Evolutionary conservation across 345 rosid species (phyloP), one percentile per base, ranked within the genome.

Genomic region (Lumnitzera littorea): DNA sequence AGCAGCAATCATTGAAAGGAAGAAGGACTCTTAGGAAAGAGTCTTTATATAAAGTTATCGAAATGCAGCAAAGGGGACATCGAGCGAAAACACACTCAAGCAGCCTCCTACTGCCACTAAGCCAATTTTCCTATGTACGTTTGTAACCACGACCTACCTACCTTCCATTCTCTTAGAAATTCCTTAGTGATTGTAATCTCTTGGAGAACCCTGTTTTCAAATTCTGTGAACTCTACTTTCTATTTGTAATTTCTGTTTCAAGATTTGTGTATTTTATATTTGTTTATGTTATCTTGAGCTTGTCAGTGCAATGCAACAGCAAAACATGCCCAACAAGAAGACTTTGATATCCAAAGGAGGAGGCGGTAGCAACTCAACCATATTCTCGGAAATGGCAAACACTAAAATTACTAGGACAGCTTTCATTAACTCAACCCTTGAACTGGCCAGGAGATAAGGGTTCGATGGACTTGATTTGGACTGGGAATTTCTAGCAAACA

Each of bases 391-490:
- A 16, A 80, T 77, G 69, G 71, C 46, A 0, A 49, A 64, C 7
- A 27, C 49, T 24, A 13, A 25, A 8, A 41, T 55, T 17, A 58
- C 67, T 11, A 76, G 84, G 11, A 63, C 57, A 12, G 23, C 49
- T 4, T 78, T 83, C 62, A 76, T 77, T 47, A 46, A 57, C 4
- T 77, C 86, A 2, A 67, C 70, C 5, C 75, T 81, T 13, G 68
- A 73, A 60, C 55, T 74, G 2, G 83, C 82, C 4, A 58, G 82
- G 23, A 46, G 3, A 0, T 76, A 74, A 25, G 69, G 70, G 1
- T 82, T 74, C 16, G 76, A 82, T 48, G 87, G 83, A 3, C 58
- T 82, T 13, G 83, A 78, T 46, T 48, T 82, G 2, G 83, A 82
- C 55, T 82, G 83, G 80, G 87, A 82, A 58, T 82, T 25, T 24